Evolutionary conservation across 495 filamentous ascomycete species (phyloP).

Genomic region (Penicillium manginii): DNA sequence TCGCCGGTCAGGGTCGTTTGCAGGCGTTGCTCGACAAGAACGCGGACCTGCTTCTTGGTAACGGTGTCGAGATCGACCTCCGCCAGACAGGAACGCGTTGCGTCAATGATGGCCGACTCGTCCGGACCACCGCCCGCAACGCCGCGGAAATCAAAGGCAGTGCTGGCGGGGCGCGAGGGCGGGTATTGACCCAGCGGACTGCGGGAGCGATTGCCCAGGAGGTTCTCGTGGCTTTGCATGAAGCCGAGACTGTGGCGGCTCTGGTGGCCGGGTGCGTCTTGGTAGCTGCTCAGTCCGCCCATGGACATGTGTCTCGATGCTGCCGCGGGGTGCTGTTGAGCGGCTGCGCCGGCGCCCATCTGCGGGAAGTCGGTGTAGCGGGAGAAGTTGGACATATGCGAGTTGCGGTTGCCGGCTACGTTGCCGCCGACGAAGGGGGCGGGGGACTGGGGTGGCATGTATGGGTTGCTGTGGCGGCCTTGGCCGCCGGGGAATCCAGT

Average conservation of each 20-base stretch:
- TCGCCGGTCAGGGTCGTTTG: conserved; percentile 86
- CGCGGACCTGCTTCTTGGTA: conserved; percentile 96
- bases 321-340: conserved; percentile 26
- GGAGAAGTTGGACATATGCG: conserved; percentile 58
- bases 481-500: conserved; percentile 77
- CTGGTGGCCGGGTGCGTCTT: conserved; percentile 47
- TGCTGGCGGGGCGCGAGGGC: conserved; percentile 64
- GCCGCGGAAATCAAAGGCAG: conserved; percentile 72
- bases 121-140: conserved; percentile 63
- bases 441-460: conserved; percentile 82
- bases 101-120: conserved; percentile 73
- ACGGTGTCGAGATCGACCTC: conserved; percentile 94
- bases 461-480: conserved; percentile 56
- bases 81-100: conserved; percentile 77
- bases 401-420: conserved; percentile 55
- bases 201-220: conserved; percentile 56
- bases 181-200: conserved; percentile 52
- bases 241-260: conserved; percentile 53
- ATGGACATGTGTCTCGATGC: conserved; percentile 64
- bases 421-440: conserved; percentile 62
- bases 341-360: conserved; percentile 33
- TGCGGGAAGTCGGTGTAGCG: conserved; percentile 56
- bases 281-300: conserved; percentile 62
- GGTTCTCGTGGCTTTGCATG: conserved; percentile 64
- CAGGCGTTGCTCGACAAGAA: conserved; percentile 87